Evolutionary conservation across 2,329 filamentous ascomycete species (phyloP).

Genomic region (Pseudocercospora cruenta): DNA sequence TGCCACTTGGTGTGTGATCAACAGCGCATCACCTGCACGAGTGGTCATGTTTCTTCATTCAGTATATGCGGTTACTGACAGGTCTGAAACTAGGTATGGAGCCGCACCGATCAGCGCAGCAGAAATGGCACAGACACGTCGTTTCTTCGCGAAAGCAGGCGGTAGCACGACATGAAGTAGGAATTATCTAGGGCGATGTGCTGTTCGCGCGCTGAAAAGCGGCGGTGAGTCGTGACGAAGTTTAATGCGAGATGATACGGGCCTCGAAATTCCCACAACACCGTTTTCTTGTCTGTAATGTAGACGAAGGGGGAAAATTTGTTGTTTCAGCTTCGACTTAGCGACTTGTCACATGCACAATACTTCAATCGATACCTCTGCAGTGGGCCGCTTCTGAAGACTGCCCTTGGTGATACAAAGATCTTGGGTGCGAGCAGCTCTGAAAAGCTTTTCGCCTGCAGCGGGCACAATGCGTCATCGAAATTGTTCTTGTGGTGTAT

Average conservation of each 20-base stretch:
- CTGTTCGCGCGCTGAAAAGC: neutral
- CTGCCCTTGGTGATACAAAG: constrained; percentile 6
- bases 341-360: constrained; percentile 1
- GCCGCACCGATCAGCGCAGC: constrained; percentile 35
- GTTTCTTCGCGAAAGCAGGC: constrained; percentile 31
- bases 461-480: constrained; percentile 1
- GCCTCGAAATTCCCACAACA: neutral
- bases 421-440: constrained; percentile 9
- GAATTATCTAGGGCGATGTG: constrained; percentile 1
- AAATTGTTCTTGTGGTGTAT: neutral
- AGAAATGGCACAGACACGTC: constrained; percentile 33
- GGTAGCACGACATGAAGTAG: constrained; percentile 15
- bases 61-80: constrained; percentile 18
- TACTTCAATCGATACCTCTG: neutral
- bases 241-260: constrained; percentile 7
- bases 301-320: neutral
- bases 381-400: neutral
- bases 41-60: constrained; percentile 4
- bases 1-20: constrained; percentile 12
- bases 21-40: constrained; percentile 3
- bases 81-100: constrained; percentile 38
- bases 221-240: constrained; percentile 7
- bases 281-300: neutral
- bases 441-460: constrained; percentile 8
- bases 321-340: constrained; percentile 1